Evolutionary conservation across 345 rosid species (phyloP).

Genomic region (Moricandia moricandioides): DNA sequence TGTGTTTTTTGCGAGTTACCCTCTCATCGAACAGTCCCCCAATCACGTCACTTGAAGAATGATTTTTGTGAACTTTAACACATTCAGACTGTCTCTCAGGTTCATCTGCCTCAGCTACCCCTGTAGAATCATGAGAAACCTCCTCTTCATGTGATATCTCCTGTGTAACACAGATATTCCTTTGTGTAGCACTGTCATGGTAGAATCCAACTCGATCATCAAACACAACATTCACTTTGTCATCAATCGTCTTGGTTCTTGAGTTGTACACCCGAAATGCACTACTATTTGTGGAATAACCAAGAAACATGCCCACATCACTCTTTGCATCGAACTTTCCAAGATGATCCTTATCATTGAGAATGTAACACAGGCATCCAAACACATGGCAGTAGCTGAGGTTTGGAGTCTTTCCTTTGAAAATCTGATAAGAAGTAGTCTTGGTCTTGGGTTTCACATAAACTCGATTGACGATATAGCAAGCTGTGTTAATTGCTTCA

Average conservation of each 20-base stretch:
- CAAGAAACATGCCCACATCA: background rate
- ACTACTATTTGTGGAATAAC: background rate
- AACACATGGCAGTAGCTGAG: background rate
- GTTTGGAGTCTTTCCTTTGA: background rate
- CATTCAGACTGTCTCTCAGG: background rate
- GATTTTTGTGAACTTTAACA: background rate
- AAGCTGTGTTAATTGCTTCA: background rate
- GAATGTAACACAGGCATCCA: background rate
- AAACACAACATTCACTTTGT: background rate
- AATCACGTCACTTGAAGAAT: background rate
- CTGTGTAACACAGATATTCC: background rate
- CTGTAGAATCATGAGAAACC: too few relatives aligned
- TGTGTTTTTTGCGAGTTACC: background rate
- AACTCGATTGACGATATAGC: background rate
- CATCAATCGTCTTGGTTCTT: background rate
- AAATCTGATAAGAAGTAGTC: background rate
- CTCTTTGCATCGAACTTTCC: background rate
- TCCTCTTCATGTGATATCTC: background rate
- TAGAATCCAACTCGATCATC: background rate
- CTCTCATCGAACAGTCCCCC: background rate
- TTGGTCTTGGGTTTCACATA: background rate
- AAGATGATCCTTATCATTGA: background rate
- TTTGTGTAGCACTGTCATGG: background rate
- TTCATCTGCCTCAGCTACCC: background rate
- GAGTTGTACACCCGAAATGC: background rate